Conservation (phyloP, 805 yeast species). For the Lachancea sp. region DNA sequence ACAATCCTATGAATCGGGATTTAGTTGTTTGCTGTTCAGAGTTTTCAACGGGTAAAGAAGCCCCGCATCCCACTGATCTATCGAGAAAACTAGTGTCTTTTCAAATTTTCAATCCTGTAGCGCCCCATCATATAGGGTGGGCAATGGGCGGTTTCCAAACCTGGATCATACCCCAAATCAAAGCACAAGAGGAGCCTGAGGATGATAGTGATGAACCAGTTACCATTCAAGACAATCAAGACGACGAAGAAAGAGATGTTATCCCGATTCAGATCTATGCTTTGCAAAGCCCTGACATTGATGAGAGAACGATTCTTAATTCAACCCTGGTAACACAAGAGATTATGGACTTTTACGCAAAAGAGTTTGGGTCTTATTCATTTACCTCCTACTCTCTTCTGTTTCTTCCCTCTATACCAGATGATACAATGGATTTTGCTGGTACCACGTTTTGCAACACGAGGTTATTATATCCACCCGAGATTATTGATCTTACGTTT, state of each 20-base stretch:
- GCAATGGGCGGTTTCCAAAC: slow-evolving; percentile 83
- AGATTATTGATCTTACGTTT: slow-evolving; percentile 72
- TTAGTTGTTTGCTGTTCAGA: slow-evolving; percentile 68
- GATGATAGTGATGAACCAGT: slow-evolving; percentile 33
- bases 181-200: slow-evolving; percentile 31
- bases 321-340: slow-evolving; percentile 69
- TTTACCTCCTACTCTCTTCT: slow-evolving; percentile 74
- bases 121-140: slow-evolving; percentile 94
- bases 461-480: slow-evolving; percentile 61
- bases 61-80: slow-evolving; percentile 68
- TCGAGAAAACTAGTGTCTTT: slow-evolving; percentile 70
- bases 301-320: slow-evolving; percentile 48
- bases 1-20: slow-evolving; percentile 36
- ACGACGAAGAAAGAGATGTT: slow-evolving; percentile 35
- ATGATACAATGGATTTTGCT: slow-evolving; percentile 54
- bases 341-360: slow-evolving; percentile 76
- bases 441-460: slow-evolving; percentile 54
- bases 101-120: slow-evolving; percentile 73
- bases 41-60: slow-evolving; percentile 54
- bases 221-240: slow-evolving; percentile 24
- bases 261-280: slow-evolving; percentile 59
- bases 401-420: slow-evolving; percentile 55
- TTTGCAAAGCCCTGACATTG: slow-evolving; percentile 46
- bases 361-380: slow-evolving; percentile 91
- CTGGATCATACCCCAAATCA: slow-evolving; percentile 29